These are phyloP conservation scores for Zygotorulaspora mrakii DNA, from an alignment of 1,139 yeast species.

Conservation along the genomic window DNA sequence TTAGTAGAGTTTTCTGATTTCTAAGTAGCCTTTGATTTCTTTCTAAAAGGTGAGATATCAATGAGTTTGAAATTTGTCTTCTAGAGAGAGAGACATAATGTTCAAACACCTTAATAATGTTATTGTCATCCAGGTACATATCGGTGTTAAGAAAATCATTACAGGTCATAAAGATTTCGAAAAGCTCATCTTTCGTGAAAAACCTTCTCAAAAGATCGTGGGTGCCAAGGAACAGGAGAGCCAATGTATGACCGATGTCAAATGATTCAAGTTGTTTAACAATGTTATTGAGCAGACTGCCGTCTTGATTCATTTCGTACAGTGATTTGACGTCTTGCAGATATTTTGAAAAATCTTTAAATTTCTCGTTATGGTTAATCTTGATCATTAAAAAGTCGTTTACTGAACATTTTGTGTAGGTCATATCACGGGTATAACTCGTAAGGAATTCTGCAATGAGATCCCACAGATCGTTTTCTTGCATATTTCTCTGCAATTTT, in stretches of 20 bases:
- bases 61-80: slow-evolving; percentile 11
- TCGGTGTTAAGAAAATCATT: slow-evolving; percentile 33
- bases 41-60: slow-evolving; percentile 21
- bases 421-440: slow-evolving; percentile 27
- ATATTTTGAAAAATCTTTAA: slow-evolving; percentile 10
- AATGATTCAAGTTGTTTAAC: slow-evolving; percentile 17
- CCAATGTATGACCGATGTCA: slow-evolving; percentile 23
- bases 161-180: slow-evolving; percentile 16
- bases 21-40: slow-evolving; percentile 19
- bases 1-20: slow-evolving; percentile 10
- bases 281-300: slow-evolving; percentile 5
- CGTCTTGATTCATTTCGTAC: slow-evolving; percentile 9
- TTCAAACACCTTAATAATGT: slow-evolving; percentile 21
- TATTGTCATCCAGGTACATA: slow-evolving; percentile 12
- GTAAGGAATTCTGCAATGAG: slow-evolving; percentile 14
- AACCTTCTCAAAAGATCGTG: slow-evolving; percentile 6
- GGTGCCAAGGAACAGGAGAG: slow-evolving; percentile 20
- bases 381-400: slow-evolving; percentile 22
- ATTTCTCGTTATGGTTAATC: slow-evolving; percentile 16
- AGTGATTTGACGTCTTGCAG: slow-evolving; percentile 17
- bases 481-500: slow-evolving; percentile 23
- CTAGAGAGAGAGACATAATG: slow-evolving; percentile 19
- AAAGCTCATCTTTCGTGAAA: slow-evolving; percentile 14
- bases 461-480: slow-evolving; percentile 19
- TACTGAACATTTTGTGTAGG: slow-evolving; percentile 27